Evolutionary conservation across 345 rosid genomes (phyloP).

Genomic region (Citrus sinensis): DVS_A1.0 CM039161.1:1884501-1885000

Average conservation of each 20-base stretch:
- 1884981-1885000: too few relatives aligned
- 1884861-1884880: constrained; percentile 36
- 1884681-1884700: constrained; percentile 19
- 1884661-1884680: constrained; percentile 2
- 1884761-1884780: constrained; percentile 22
- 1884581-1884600: constrained; percentile 18
- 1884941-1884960: too few relatives aligned
- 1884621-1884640: constrained; percentile 16
- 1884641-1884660: constrained; percentile 29
- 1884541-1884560: neutral
- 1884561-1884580: constrained; percentile 19
- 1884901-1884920: too few relatives aligned
- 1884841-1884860: constrained; percentile 25
- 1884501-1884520: constrained; percentile 20
- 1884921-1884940: too few relatives aligned
- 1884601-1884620: constrained; percentile 31
- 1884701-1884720: constrained; percentile 25
- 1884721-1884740: constrained; percentile 34
- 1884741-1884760: constrained; percentile 36
- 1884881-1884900: constrained; percentile 26
- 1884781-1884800: constrained; percentile 20
- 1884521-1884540: neutral
- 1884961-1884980: too few relatives aligned
- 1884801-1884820: constrained; percentile 37
- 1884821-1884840: constrained; percentile 23